These are phyloP conservation scores for Saturnispora serradocipensis DNA, from an alignment of 805 yeast genomes.

Conservation along the genomic window DNA sequence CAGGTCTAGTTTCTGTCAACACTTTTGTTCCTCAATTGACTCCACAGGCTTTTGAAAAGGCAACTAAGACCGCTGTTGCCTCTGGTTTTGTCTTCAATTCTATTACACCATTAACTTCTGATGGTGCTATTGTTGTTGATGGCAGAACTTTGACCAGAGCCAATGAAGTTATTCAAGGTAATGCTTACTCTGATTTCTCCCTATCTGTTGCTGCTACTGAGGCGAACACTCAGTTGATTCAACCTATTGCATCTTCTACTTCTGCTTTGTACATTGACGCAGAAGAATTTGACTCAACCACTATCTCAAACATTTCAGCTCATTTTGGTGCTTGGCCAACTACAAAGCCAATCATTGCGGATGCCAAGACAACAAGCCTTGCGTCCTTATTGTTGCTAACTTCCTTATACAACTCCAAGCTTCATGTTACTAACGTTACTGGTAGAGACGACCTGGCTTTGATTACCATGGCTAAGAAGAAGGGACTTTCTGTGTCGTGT, in stretches of 20 bases:
- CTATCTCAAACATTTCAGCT: slow-evolving; percentile 68
- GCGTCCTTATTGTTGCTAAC: slow-evolving; percentile 90
- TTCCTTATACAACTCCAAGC: slow-evolving; percentile 71
- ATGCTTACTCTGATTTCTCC: slow-evolving; percentile 74
- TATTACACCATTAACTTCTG: slow-evolving; percentile 60
- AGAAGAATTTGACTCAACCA: slow-evolving; percentile 56
- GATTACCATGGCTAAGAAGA: slow-evolving; percentile 76
- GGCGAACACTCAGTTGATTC: slow-evolving; percentile 51
- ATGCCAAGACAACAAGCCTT: slow-evolving; percentile 82
- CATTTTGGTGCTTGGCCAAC: slow-evolving; percentile 82
- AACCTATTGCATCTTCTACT: slow-evolving; percentile 54
- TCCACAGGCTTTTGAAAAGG: slow-evolving; percentile 48
- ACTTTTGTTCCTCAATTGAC: slow-evolving; percentile 67
- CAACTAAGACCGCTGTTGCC: slow-evolving; percentile 62
- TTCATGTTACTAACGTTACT: slow-evolving; percentile 83
- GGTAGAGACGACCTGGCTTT: slow-evolving; percentile 73
- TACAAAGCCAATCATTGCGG: slow-evolving; percentile 77
- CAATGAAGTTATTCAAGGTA: slow-evolving; percentile 40
- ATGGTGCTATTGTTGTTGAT: slow-evolving; percentile 58
- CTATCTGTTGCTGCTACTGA: slow-evolving; percentile 78
- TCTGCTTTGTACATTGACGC: slow-evolving; percentile 79
- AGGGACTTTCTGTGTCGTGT: slow-evolving; percentile 76
- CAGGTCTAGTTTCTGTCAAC: slow-evolving; percentile 79
- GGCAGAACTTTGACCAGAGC: slow-evolving; percentile 58
- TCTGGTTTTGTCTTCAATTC: slow-evolving; percentile 87